Evolutionary conservation across 1,139 yeast genomes (phyloP), one percentile per base, ranked within the genome.

Genomic region (Lodderomyces elongisporus): DNA sequence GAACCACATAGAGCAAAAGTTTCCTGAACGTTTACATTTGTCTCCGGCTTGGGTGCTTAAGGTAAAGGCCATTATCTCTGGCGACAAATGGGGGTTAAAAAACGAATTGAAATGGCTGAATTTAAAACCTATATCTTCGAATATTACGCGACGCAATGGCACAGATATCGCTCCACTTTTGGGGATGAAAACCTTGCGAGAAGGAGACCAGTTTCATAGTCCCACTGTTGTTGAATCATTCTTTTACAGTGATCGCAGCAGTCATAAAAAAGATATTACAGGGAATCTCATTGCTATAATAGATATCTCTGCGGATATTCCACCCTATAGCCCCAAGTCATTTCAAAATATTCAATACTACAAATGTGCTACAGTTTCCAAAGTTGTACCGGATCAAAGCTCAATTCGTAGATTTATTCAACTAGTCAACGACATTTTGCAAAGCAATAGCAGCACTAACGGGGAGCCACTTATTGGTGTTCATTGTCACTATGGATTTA

Each of bases 401-500:
- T 78, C 84, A 8, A 78, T 82, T 14, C 54, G 77, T 25, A 61
- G 68, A 37, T 83, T 80, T 45, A 65, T 77, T 27, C 68, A 61
- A 30, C 59, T 79, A 32, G 69, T 79, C 6, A 79, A 77, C 45
- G 61, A 64, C 30, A 67, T 78, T 15, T 47, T 74, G n/a, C 42
- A 48, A 5, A 42, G 48, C 7, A 29, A 50, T 39, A 42, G 48
- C 8, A 29, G 50, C 39, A 17, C 31, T n/a, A 42, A 46, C 28
- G 43, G 48, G 10, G 31, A 45, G 21, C 75, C 75, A 6, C 57
- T 66, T 22, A 60, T 82, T 4, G 88, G 74, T 0, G 82, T 83
- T 4, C 93, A 83, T 54, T 83, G 93, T 51, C 93, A 83, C 51
- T 83, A 83, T 51, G 93, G 93, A 3, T 84, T 81, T 54, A 83